Evolutionary conservation across 2,329 filamentous ascomycete genomes (phyloP), one percentile per base, ranked within the genome.

Genomic region (Fragosphaeria purpurea): DNA sequence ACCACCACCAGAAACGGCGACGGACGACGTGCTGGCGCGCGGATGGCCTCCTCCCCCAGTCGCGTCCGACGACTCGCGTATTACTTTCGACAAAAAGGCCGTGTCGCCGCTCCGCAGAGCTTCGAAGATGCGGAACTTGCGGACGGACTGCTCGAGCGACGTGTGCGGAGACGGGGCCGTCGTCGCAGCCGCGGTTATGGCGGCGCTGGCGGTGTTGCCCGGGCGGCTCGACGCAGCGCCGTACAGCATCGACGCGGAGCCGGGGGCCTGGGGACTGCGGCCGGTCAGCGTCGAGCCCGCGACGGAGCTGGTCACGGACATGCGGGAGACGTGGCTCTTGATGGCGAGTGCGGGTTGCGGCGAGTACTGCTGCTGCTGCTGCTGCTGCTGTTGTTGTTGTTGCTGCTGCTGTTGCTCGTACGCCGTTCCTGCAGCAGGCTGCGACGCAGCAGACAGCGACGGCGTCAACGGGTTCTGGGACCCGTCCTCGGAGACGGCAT

Each of bases 101-200:
- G 88, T 95, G 65, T 98, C 91, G 49, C 93, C 93, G 64, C 80
- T 93, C 57, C 91, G 81, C 57, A 98, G 73, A 41, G 90, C 86
- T 70, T 97, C 93, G 63, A 97, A 95, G 44, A 96, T 81, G 58
- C 90, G 83, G 67, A 98, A 98, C 58, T 95, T 90, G 63, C 86
- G 82, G 48, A 98, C 88, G 0, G 91, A 96, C 67, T 95, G 89
- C 64, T 98, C 90, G 52, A 98, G 86, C 31, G 80, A 82, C 38
- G 63, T 67, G 32, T 50, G 48, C 35, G 45, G 47, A 9, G 51
- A 40, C 7, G 48, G 33, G 12, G 52, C 37, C 8, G 46, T 11
- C n/a, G 45, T 33, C 33, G 35, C 9, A n/a, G 41, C n/a, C 4
- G n/a, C 38, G n/a, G 10, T 11, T 12, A 10, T 12, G 37, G 8